Evolutionary conservation across 208 protist genomes (phyloP).

Genomic region (Porcisia hertigi): DNA sequence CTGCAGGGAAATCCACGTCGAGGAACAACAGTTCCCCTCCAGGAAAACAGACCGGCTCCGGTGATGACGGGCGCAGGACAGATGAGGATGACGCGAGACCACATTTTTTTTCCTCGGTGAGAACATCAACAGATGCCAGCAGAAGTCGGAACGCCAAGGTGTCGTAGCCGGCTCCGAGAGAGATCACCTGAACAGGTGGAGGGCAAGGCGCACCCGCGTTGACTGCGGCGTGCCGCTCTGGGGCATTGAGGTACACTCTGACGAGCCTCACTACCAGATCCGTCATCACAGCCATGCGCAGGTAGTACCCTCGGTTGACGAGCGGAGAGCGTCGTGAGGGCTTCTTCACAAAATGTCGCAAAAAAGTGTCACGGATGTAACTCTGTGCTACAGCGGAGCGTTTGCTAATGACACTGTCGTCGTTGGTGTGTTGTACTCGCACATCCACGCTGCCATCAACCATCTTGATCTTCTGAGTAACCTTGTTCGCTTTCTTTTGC

Average conservation of each 20-base stretch:
- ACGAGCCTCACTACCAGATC: slow-evolving; percentile 60
- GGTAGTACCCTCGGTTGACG: slow-evolving; percentile 91
- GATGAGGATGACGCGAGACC: background rate
- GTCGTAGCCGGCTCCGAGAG: slow-evolving; percentile 89
- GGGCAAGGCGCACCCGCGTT: background rate
- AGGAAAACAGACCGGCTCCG: slow-evolving; percentile 1
- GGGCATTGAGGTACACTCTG: slow-evolving; percentile 9
- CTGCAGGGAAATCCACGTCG: slow-evolving; percentile 83
- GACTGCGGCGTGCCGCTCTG: background rate
- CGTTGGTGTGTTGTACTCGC: slow-evolving; percentile 90
- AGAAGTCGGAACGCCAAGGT: slow-evolving; percentile 74
- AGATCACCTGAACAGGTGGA: slow-evolving; percentile 74
- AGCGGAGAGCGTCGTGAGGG: slow-evolving; percentile 79
- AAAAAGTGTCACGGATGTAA: slow-evolving; percentile 80
- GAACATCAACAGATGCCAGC: slow-evolving; percentile 25
- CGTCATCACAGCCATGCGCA: slow-evolving; percentile 84
- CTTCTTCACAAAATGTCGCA: slow-evolving; percentile 85
- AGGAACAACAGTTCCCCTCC: slow-evolving; percentile 56
- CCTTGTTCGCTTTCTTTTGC: slow-evolving; percentile 55
- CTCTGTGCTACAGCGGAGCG: slow-evolving; percentile 73
- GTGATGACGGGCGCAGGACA: background rate
- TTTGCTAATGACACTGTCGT: slow-evolving; percentile 91
- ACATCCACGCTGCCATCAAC: slow-evolving; percentile 56
- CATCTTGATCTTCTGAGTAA: slow-evolving; percentile 48
- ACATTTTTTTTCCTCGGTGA: background rate